A percentile compares a stretch with the other conserved stretches of the same genome.
phyloP scores from a whole-genome alignment of 768 basidiomycete genomes.

The Guyanaporus albipodus region DNA sequence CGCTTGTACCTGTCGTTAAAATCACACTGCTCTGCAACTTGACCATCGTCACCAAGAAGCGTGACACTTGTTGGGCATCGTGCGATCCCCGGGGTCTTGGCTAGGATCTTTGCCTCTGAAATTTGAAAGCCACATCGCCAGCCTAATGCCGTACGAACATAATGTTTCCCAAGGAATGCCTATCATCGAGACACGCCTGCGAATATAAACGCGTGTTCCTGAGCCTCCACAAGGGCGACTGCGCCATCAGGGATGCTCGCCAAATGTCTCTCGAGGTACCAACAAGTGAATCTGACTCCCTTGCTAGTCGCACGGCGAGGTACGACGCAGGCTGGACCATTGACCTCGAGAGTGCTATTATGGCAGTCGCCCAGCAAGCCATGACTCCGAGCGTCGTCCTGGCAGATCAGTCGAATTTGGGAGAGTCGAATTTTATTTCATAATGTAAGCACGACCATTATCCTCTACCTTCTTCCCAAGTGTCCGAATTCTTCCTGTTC shows the following conservation, averaged over 20 bases:
- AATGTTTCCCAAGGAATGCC: too few relatives aligned
- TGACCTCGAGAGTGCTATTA: constrained; percentile 51
- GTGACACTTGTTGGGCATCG: too few relatives aligned
- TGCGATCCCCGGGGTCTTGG: too few relatives aligned
- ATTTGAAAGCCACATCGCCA: too few relatives aligned
- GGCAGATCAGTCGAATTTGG: constrained; percentile 4
- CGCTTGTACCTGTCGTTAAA: neutral
- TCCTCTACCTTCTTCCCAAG: constrained; percentile 11
- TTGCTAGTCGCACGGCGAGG: constrained; percentile 43
- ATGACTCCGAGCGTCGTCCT: too few relatives aligned
- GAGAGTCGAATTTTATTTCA: neutral
- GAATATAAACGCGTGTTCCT: too few relatives aligned
- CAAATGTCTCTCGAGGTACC: constrained; percentile 38
- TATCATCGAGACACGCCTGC: too few relatives aligned
- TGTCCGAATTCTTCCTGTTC: constrained; percentile 28
- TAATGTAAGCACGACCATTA: constrained; percentile 24
- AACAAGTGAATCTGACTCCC: constrained; percentile 21
- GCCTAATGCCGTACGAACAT: too few relatives aligned
- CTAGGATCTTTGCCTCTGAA: too few relatives aligned
- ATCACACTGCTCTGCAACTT: too few relatives aligned
- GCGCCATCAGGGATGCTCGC: constrained; percentile 30
- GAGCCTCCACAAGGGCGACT: constrained; percentile 1
- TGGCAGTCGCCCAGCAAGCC: too few relatives aligned
- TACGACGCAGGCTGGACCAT: constrained; percentile 45
- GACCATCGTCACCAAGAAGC: too few relatives aligned